Evolutionary conservation across 257 asterid species (phyloP).

Genomic region (Solanum ossicruentum): DNA sequence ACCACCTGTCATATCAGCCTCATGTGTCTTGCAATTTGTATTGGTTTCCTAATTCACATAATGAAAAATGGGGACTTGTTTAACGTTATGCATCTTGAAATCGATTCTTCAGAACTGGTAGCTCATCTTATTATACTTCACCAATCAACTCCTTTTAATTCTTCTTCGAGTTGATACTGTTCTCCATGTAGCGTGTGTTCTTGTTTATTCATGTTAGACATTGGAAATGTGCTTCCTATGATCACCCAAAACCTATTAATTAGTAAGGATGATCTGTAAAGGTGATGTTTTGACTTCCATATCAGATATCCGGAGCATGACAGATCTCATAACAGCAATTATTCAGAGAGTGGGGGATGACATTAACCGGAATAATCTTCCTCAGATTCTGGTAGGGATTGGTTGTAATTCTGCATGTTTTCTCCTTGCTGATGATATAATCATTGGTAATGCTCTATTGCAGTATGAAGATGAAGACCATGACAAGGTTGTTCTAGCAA

Average conservation of each 20-base stretch:
- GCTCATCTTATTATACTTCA: not conserved
- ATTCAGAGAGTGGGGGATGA: slow-evolving; percentile 87
- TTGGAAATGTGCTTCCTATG: not conserved
- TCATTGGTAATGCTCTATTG: not conserved
- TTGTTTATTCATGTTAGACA: not conserved
- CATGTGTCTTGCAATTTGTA: not conserved
- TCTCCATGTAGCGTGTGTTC: not conserved
- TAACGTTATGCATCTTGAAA: not conserved
- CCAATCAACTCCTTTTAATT: not conserved
- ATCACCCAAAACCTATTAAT: not conserved
- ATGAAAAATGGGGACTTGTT: not conserved
- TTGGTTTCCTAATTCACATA: not conserved
- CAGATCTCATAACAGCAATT: slow-evolving; percentile 64
- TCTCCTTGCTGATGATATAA: not conserved
- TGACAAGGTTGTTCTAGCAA: slow-evolving; percentile 76
- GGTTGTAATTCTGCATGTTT: not conserved
- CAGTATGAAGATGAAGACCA: slow-evolving; percentile 94
- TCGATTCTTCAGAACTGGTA: not conserved
- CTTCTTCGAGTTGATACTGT: not conserved
- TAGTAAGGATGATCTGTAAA: not conserved
- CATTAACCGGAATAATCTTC: slow-evolving; percentile 67
- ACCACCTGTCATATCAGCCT: not conserved
- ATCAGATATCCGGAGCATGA: slow-evolving; percentile 51
- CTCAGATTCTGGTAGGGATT: slow-evolving; percentile 66
- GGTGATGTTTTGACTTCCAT: not conserved